phyloP scores from a whole-genome alignment of 1,139 yeast species.

The Debaryomyces sp. region DNA sequence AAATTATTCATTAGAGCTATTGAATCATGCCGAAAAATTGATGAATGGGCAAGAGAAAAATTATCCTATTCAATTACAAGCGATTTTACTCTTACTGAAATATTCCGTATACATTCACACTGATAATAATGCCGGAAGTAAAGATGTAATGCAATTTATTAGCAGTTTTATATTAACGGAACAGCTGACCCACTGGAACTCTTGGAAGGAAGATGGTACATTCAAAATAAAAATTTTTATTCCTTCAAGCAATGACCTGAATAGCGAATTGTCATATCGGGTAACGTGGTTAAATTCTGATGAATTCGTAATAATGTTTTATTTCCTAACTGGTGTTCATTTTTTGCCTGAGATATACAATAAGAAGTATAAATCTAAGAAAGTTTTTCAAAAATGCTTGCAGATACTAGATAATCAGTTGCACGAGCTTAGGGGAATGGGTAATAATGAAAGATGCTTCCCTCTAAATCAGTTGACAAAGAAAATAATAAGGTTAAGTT shows the following conservation, averaged over 20 bases:
- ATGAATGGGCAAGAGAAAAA: conserved; percentile 8
- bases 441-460: conserved; percentile 14
- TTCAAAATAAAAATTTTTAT: conserved; percentile 14
- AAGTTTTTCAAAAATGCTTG: conserved; percentile 39
- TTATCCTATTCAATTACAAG: conserved; percentile 31
- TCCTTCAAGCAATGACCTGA: not conserved
- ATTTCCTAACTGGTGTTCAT: conserved; percentile 43
- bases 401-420: conserved; percentile 32
- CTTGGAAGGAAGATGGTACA: conserved; percentile 30
- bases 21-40: conserved; percentile 18
- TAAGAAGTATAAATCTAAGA: conserved; percentile 33
- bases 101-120: conserved; percentile 27
- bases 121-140: conserved; percentile 24
- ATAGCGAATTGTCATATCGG: conserved; percentile 10
- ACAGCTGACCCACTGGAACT: conserved; percentile 21
- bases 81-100: conserved; percentile 28
- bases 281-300: conserved; percentile 44
- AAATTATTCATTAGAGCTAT: conserved; percentile 14
- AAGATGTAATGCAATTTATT: conserved; percentile 24
- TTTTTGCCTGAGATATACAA: conserved; percentile 35
- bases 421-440: conserved; percentile 18
- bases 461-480: conserved; percentile 22
- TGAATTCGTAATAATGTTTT: conserved; percentile 44
- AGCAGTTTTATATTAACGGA: conserved; percentile 28
- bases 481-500: conserved; percentile 24